phyloP scores from a whole-genome alignment of 306 rosid species.

The Prunus kanzakura region DNA sequence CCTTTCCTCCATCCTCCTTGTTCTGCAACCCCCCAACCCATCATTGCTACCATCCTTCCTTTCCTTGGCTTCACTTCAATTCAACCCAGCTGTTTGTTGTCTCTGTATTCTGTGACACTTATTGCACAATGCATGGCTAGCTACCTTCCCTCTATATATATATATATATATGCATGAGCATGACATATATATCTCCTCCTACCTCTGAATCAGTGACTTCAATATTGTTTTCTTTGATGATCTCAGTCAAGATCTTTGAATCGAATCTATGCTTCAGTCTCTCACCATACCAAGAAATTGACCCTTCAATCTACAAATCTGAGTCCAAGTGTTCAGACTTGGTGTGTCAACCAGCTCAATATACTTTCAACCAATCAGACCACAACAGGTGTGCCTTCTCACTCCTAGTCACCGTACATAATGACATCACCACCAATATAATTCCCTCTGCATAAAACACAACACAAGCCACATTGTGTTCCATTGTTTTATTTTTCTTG shows the following conservation, averaged over 20 bases:
- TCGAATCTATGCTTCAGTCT: conserved; percentile 26
- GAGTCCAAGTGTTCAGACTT: conserved; percentile 13
- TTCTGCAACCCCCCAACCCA: conserved; percentile 17
- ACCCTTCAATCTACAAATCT: background rate
- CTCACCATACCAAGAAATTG: conserved; percentile 6
- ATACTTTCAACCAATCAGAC: conserved; percentile 22
- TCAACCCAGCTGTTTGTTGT: background rate
- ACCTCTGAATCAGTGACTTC: conserved; percentile 1
- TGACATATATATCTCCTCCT: background rate
- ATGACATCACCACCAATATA: conserved; percentile 22
- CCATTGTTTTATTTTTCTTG: background rate
- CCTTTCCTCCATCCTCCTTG: conserved; percentile 65
- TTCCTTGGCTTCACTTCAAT: no score
- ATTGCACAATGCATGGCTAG: background rate
- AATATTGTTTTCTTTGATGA: background rate
- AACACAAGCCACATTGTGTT: background rate
- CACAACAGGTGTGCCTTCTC: conserved; percentile 23
- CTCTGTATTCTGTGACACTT: background rate
- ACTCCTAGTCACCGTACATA: conserved; percentile 24
- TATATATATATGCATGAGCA: background rate
- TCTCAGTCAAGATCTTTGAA: conserved; percentile 20
- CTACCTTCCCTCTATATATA: background rate
- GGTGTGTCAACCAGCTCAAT: conserved; percentile 27
- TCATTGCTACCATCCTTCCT: conserved; percentile 19
- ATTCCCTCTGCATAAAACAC: background rate